Conservation (phyloP, 352 stramenopile genomes). For the Chrysophaeum taylorii region DNA sequence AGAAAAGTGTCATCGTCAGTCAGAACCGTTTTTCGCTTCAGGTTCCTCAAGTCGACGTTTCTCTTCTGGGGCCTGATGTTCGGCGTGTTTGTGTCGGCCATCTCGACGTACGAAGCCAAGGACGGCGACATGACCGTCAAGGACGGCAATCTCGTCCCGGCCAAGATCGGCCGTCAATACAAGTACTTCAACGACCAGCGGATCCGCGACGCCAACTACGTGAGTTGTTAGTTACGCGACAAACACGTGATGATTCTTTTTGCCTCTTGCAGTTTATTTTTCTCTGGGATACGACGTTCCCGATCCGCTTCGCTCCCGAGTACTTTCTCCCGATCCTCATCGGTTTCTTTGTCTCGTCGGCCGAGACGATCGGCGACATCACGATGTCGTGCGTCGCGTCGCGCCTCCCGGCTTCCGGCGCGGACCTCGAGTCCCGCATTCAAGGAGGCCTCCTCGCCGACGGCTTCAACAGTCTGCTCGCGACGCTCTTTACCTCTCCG, state of each 20-base stretch:
- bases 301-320: slow-evolving; percentile 28
- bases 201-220: slow-evolving; percentile 16
- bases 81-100: slow-evolving; percentile 42
- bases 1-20: too few relatives aligned
- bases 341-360: slow-evolving; percentile 38
- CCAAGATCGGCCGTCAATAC: neutral
- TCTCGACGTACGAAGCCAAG: slow-evolving; percentile 33
- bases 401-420: slow-evolving; percentile 27
- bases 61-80: slow-evolving; percentile 36
- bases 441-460: slow-evolving; percentile 44
- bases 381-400: slow-evolving; percentile 41
- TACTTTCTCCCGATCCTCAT: slow-evolving; percentile 25
- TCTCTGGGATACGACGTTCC: slow-evolving; percentile 46
- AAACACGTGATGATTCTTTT: too few relatives aligned
- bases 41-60: slow-evolving; percentile 26
- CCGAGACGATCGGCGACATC: slow-evolving; percentile 52
- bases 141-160: slow-evolving; percentile 4
- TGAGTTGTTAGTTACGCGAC: too few relatives aligned
- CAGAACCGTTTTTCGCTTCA: too few relatives aligned
- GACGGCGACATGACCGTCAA: slow-evolving; percentile 29
- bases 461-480: slow-evolving; percentile 42
- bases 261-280: too few relatives aligned
- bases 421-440: slow-evolving; percentile 38
- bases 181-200: slow-evolving; percentile 13
- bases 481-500: slow-evolving; percentile 39